Percentiles rank a stretch among this genome's conserved stretches.
Evolutionary conservation across 1,284 basidiomycete species (phyloP).

Genomic region (Cryptococcus floricola): DNA sequence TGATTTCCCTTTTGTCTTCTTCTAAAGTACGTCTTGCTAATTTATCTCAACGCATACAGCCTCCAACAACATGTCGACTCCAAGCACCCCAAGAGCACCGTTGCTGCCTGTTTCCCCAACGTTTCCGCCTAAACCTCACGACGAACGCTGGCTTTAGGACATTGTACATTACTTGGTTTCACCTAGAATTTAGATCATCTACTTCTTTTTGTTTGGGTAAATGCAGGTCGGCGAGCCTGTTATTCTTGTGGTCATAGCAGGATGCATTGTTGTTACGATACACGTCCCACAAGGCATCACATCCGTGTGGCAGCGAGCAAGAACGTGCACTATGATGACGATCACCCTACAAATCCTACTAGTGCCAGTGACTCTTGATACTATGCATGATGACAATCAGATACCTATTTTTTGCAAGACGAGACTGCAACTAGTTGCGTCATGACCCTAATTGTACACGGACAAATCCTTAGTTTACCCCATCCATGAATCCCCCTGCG

Average conservation of each 20-base stretch:
- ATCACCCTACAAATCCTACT: no score
- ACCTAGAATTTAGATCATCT: background rate
- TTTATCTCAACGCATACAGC: constrained; percentile 14
- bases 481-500: background rate
- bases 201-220: background rate
- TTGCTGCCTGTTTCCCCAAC: constrained; percentile 39
- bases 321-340: no score
- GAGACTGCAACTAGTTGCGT: background rate
- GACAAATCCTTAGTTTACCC: background rate
- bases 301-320: no score
- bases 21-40: background rate
- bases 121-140: constrained; percentile 11
- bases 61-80: constrained; percentile 37
- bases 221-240: background rate
- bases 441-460: constrained; percentile 4
- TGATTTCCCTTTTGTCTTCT: background rate
- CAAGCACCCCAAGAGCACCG: constrained; percentile 35
- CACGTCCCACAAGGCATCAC: no score
- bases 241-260: background rate
- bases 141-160: no score
- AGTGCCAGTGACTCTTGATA: background rate
- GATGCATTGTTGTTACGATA: constrained; percentile 1
- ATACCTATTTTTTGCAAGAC: background rate
- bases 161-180: no score
- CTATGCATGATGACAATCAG: constrained; percentile 2